Base-by-base conservation (phyloP, 352 stramenopile species). In the Phytophthora litchii region DNA sequence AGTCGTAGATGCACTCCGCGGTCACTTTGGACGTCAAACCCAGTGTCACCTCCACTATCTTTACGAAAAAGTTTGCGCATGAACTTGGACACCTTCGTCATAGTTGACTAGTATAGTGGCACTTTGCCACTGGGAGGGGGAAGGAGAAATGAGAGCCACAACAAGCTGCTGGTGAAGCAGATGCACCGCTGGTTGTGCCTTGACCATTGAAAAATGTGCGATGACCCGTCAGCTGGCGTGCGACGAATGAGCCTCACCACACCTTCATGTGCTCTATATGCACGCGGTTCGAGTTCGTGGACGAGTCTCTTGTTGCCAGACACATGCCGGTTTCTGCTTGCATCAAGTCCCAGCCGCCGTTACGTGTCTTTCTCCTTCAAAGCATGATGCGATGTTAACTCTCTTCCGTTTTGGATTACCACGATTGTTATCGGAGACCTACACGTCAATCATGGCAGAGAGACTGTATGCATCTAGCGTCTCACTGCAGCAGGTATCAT, bases 51-150 rank as follows among this genome's bases (percentile, higher is more conserved):
- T 12, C 52, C 37, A 31, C 41, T 56, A n/a, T 73, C 45, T 54
- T 72, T 68, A n/a, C 62, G 63, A 48, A 90, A 83, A 17, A 90
- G 35, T 49, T 72, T 70, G 20, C 74, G 69, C 44, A 86, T 59
- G 38, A 91, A 57, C 43, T 52, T 65, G 11, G 62, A 76, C 53
- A 88, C 67, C 14, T 67, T 74, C 19, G 61, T 55, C 76, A 83
- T 85, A 3, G 40, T 54, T 27, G 1, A 10, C 32, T 11, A 17
- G 31, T 42, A 31, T 54, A 72, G 57, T 53, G 55, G 38, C 29
- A 36, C 44, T 67, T 42, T 56, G 36, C 38, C 37, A 59, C 51
- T 67, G 25, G 27, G 5, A 43, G 31, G 16, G 43, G 44, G 16
- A 53, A 67, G 3, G 31, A 36, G 34, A 47, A 70, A 46, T 62